These are phyloP conservation scores for Candida loeiensis DNA, from an alignment of 805 yeast species.

Conservation along the genomic window DNA sequence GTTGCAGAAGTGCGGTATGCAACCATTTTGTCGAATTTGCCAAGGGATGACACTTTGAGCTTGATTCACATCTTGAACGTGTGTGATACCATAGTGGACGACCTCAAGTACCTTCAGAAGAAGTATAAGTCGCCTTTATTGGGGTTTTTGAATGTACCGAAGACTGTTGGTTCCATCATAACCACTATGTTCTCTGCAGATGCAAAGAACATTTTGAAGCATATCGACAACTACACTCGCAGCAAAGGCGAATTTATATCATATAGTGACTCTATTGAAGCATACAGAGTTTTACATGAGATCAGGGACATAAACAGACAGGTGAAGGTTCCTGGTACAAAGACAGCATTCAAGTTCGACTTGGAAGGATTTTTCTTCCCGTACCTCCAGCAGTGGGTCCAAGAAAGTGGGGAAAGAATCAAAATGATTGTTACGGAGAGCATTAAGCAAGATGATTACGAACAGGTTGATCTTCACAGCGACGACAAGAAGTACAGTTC, in stretches of 20 bases:
- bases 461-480: slow-evolving; percentile 44
- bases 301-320: slow-evolving; percentile 51
- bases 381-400: slow-evolving; percentile 35
- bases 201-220: slow-evolving; percentile 46
- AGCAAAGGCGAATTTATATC: slow-evolving; percentile 34
- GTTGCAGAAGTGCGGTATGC: slow-evolving; percentile 39
- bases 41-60: slow-evolving; percentile 52
- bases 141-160: slow-evolving; percentile 52
- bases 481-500: slow-evolving; percentile 47
- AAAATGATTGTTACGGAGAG: slow-evolving; percentile 50
- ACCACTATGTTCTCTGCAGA: slow-evolving; percentile 54
- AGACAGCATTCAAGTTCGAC: slow-evolving; percentile 44
- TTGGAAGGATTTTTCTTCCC: slow-evolving; percentile 53
- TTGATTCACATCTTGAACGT: slow-evolving; percentile 55
- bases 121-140: slow-evolving; percentile 59
- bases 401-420: slow-evolving; percentile 46
- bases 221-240: slow-evolving; percentile 42
- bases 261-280: slow-evolving; percentile 54
- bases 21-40: slow-evolving; percentile 44
- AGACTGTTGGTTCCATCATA: slow-evolving; percentile 46
- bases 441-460: slow-evolving; percentile 53
- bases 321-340: slow-evolving; percentile 35
- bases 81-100: slow-evolving; percentile 49
- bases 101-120: slow-evolving; percentile 52
- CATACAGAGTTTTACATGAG: slow-evolving; percentile 51